Evolutionary conservation across 2,329 filamentous ascomycete species (phyloP), one percentile per base, ranked within the genome.

Genomic region (Xylogone sp.): DNA sequence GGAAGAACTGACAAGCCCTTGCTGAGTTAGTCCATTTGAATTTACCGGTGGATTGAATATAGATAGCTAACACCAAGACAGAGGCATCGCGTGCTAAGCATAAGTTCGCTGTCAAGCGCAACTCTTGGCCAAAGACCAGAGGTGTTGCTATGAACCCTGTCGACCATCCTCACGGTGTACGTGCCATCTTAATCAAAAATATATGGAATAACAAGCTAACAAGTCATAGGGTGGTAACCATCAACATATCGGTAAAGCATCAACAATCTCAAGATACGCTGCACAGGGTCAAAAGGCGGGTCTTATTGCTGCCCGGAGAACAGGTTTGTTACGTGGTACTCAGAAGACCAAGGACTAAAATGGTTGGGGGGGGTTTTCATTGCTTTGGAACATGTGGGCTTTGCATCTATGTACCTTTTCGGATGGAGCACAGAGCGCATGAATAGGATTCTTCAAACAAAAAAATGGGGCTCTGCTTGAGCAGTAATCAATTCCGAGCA

Each of bases 91-190:
- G 94, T 74, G 94, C 94, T 72, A 99, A 97, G 90, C 93, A 97
- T 76, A 99, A 99, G 89, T 99, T 96, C 82, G 91, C 92, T 68
- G 95, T 97, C 82, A 99, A 99, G 91, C 91, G 94, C 75, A 97
- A 99, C 90, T 93, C 86, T 74, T 99, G 94, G 94, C 94, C 94
- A 80, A 97, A 96, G 90, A 99, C 94, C 84, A 93, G 94, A 94
- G 94, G 94, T 97, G 94, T 99, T 87, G 94, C 94, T 79, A 99
- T 99, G 94, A 99, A 99, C 83, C 94, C 94, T 70, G 94, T 99
- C 71, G 94, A 99, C 81, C 94, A 99, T 86, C 89, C 89, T 77
- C 89, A 94, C 87, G 89, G 89, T 89, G 88, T 66, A 65, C 43
- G 64, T 57, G 44, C 22, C 27, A 24, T 24, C 34, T 50, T 6